Evolutionary conservation across 805 yeast genomes (phyloP).

Genomic region (Millerago galiae): DNA sequence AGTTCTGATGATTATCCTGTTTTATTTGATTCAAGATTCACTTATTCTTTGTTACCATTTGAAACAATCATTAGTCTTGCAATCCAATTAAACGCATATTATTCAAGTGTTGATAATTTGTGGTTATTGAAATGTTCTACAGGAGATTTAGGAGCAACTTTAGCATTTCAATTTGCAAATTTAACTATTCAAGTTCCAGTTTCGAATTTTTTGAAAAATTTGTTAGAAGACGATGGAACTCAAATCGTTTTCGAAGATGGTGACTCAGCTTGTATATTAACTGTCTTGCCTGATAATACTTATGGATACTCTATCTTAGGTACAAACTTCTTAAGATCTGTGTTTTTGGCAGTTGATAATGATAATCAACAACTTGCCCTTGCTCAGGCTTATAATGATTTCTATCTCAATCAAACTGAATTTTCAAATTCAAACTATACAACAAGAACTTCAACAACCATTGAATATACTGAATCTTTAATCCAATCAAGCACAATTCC

Average conservation of each 20-base stretch:
- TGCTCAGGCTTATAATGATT: conserved; percentile 37
- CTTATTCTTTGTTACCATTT: conserved; percentile 47
- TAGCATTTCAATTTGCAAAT: conserved; percentile 49
- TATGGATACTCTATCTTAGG: conserved; percentile 54
- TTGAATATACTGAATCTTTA: conserved; percentile 11
- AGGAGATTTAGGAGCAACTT: conserved; percentile 38
- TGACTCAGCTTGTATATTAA: conserved; percentile 48
- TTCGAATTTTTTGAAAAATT: conserved; percentile 36
- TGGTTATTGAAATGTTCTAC: conserved; percentile 65
- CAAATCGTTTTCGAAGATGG: conserved; percentile 47
- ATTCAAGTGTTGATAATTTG: conserved; percentile 34
- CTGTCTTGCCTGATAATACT: conserved; percentile 39
- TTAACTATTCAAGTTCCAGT: conserved; percentile 45
- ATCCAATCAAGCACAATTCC: conserved; percentile 43
- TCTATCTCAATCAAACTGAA: conserved; percentile 3
- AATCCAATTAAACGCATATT: conserved; percentile 63
- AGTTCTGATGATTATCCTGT: conserved; percentile 33
- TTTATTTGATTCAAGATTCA: conserved; percentile 49
- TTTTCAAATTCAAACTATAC: background rate
- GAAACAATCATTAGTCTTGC: conserved; percentile 55
- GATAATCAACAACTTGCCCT: conserved; percentile 51
- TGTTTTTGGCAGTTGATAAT: conserved; percentile 59
- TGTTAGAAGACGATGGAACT: conserved; percentile 27
- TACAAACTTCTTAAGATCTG: conserved; percentile 43
- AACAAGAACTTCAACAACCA: conserved; percentile 4